phyloP scores from a whole-genome alignment of 345 rosid genomes.

The Murraya paniculata region DNA sequence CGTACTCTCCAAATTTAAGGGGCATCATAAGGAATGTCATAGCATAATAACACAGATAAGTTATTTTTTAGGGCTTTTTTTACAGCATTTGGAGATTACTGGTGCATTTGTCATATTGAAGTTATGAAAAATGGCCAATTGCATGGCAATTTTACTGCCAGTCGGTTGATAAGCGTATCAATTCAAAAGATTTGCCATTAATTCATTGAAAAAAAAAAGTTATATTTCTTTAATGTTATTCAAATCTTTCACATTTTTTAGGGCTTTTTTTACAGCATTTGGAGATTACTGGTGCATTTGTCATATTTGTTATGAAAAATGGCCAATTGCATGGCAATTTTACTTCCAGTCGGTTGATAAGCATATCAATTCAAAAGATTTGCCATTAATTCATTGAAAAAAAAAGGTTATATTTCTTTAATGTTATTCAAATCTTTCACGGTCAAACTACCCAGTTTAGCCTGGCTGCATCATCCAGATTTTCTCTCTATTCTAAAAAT shows the following conservation, averaged over 20 bases:
- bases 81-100: neutral
- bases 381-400: neutral
- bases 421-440: neutral
- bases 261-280: neutral
- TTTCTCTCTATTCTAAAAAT: neutral
- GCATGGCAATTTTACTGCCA: neutral
- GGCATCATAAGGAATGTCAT: neutral
- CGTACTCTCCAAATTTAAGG: neutral
- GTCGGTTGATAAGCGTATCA: neutral
- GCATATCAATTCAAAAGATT: neutral
- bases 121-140: neutral
- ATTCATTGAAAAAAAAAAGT: neutral
- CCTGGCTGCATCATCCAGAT: constrained; percentile 3
- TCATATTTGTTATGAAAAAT: neutral
- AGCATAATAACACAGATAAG: neutral
- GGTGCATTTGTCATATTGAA: neutral
- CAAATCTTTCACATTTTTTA: no score
- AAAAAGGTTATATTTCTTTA: neutral
- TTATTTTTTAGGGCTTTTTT: neutral
- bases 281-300: neutral
- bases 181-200: neutral
- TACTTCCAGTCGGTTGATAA: neutral
- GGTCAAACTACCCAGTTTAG: neutral
- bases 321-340: neutral
- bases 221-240: neutral